Evolutionary conservation across 2,329 filamentous ascomycete species (phyloP).

Genomic region (Fonsecaea monophora): DNA sequence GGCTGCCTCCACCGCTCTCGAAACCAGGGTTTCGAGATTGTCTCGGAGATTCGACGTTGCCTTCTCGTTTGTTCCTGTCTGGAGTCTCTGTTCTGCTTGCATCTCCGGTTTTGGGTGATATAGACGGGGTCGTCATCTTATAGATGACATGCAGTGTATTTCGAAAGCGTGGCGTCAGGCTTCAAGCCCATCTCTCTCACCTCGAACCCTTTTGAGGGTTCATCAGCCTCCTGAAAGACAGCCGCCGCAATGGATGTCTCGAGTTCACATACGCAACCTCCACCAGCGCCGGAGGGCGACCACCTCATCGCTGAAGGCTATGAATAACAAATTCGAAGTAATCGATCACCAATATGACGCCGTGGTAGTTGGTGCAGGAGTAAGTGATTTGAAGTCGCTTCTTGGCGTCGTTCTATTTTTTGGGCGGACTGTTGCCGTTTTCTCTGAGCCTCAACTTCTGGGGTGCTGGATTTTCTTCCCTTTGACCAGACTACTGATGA

Average conservation of each 20-base stretch:
- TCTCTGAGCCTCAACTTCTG: not conserved
- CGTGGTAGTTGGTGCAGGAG: constrained; percentile 59
- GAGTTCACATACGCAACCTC: constrained; percentile 21
- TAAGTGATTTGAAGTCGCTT: constrained; percentile 39
- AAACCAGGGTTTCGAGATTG: not conserved
- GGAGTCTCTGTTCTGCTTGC: not conserved
- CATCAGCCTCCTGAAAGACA: not conserved
- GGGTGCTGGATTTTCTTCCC: not conserved
- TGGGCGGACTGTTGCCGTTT: not conserved
- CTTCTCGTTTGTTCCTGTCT: not conserved
- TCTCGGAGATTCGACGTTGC: constrained; percentile 1
- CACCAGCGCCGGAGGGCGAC: constrained; percentile 33
- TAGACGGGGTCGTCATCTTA: not conserved
- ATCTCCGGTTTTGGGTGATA: not conserved
- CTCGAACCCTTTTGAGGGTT: not conserved
- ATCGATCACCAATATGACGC: constrained; percentile 47
- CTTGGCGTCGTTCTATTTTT: not conserved
- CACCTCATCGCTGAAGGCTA: constrained; percentile 27
- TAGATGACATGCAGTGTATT: not conserved
- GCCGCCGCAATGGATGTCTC: constrained; percentile 14
- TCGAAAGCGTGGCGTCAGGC: not conserved
- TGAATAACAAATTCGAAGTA: constrained; percentile 29
- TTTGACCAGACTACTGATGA: not conserved
- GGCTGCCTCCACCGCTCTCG: not conserved
- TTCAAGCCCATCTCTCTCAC: not conserved